Conservation (phyloP, 208 protist genomes). For the Acanthamoeba lenticulata region DNA sequence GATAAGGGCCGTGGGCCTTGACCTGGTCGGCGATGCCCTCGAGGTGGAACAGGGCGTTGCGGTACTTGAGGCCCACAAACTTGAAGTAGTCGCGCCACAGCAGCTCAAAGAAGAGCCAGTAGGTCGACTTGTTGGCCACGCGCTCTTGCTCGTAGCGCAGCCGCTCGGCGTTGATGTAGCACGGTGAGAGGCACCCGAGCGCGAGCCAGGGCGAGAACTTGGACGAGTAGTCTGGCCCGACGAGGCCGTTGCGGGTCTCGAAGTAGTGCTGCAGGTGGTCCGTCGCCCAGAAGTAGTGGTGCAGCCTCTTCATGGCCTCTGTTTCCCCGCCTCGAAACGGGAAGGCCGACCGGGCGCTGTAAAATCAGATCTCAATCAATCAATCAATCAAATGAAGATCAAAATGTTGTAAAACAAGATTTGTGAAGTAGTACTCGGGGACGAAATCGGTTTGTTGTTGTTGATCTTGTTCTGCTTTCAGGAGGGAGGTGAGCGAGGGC, state of each 20-base stretch:
- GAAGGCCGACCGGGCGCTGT: neutral
- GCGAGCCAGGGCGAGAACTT: conserved; percentile 83
- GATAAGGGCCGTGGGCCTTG: neutral
- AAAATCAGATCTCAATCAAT: neutral
- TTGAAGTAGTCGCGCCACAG: conserved; percentile 80
- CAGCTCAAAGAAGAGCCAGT: conserved; percentile 81
- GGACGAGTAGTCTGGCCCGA: conserved; percentile 75
- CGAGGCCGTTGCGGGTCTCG: conserved; percentile 24
- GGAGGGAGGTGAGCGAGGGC: neutral
- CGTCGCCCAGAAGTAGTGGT: conserved; percentile 52
- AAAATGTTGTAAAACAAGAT: neutral
- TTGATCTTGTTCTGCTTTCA: neutral
- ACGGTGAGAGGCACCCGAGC: conserved; percentile 71
- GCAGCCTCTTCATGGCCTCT: neutral
- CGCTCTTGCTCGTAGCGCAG: conserved; percentile 72
- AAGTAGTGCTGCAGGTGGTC: conserved; percentile 63
- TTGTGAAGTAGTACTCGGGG: neutral
- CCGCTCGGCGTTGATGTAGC: conserved; percentile 65
- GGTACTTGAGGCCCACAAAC: conserved; percentile 71
- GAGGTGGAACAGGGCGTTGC: conserved; percentile 68
- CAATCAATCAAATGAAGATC: neutral
- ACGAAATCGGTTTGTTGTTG: neutral
- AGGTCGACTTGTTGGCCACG: conserved; percentile 77
- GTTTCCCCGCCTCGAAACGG: conserved; percentile 55
- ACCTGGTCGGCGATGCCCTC: conserved; percentile 1